These are phyloP conservation scores for Galeopsis tetrahit DNA, from an alignment of 257 asterid genomes.

Conservation along the genomic window DNA sequence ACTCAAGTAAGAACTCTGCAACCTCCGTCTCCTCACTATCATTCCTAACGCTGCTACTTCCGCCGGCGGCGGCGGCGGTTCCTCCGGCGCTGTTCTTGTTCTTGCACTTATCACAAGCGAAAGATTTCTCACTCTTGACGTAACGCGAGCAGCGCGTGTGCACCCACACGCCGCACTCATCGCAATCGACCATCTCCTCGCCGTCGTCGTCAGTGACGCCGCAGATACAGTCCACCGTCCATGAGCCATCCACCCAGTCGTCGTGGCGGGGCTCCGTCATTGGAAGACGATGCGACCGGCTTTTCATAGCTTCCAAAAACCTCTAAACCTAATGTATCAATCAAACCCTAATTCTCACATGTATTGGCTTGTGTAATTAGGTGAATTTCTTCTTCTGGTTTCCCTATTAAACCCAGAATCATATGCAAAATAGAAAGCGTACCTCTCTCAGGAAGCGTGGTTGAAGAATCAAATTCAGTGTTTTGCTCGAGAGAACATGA, in stretches of 20 bases:
- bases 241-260: conserved; percentile 92
- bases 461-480: conserved; percentile 36
- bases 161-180: conserved; percentile 99
- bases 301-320: conserved; percentile 61
- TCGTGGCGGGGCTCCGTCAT: conserved; percentile 65
- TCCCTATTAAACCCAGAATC: conserved; percentile 25
- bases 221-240: conserved; percentile 98
- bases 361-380: conserved; percentile 30
- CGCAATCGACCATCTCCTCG: conserved; percentile 98
- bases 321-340: conserved; percentile 36
- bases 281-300: conserved; percentile 85
- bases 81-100: conserved; percentile 47
- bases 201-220: conserved; percentile 97
- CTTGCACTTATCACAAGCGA: conserved; percentile 92
- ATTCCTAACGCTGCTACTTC: conserved; percentile 44
- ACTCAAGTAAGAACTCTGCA: conserved; percentile 82
- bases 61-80: conserved; percentile 7
- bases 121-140: conserved; percentile 82
- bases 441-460: conserved; percentile 22
- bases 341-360: conserved; percentile 51
- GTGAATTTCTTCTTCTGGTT: not conserved
- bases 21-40: conserved; percentile 95
- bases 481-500: conserved; percentile 31
- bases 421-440: conserved; percentile 22
- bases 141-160: conserved; percentile 94